Evolutionary conservation across 106 monocot genomes (phyloP).

Genomic region (Dactylorhiza incarnata): DNA sequence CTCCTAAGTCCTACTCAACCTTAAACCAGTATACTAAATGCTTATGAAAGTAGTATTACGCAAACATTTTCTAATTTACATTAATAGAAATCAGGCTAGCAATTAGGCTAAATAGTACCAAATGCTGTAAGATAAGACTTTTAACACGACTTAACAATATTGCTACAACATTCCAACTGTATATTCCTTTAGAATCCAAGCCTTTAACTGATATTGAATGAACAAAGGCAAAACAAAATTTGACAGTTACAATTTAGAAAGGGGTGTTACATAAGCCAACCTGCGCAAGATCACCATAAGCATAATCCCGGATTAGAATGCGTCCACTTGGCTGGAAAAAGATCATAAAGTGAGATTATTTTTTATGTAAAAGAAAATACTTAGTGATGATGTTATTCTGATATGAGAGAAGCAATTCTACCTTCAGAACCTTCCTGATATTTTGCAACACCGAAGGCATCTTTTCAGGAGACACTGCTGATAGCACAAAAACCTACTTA

Average conservation of each 20-base stretch:
- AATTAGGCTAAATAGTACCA: not conserved
- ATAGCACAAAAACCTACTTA: constrained; percentile 94
- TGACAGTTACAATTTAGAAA: not conserved
- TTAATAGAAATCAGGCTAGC: not conserved
- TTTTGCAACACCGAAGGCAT: constrained; percentile 81
- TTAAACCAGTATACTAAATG: no score
- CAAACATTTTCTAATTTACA: not conserved
- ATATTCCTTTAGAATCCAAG: not conserved
- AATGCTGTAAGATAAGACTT: not conserved
- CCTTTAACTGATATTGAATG: not conserved
- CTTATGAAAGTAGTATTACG: no score
- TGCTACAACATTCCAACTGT: not conserved
- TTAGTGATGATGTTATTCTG: not conserved
- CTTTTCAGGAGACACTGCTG: constrained; percentile 96
- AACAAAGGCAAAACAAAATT: not conserved
- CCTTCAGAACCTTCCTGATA: constrained; percentile 73
- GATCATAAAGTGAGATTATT: not conserved
- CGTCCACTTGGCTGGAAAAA: constrained; percentile 69
- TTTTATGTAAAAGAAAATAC: not conserved
- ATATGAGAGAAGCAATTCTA: constrained; percentile 17
- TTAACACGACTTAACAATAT: not conserved
- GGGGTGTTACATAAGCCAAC: constrained; percentile 21
- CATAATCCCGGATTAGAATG: constrained; percentile 90
- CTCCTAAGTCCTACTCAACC: no score
- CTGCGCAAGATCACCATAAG: constrained; percentile 95